Evolutionary conservation across 2,329 filamentous ascomycete species (phyloP), one percentile per base, ranked within the genome.

Genomic region (Claviceps purpurea): DNA sequence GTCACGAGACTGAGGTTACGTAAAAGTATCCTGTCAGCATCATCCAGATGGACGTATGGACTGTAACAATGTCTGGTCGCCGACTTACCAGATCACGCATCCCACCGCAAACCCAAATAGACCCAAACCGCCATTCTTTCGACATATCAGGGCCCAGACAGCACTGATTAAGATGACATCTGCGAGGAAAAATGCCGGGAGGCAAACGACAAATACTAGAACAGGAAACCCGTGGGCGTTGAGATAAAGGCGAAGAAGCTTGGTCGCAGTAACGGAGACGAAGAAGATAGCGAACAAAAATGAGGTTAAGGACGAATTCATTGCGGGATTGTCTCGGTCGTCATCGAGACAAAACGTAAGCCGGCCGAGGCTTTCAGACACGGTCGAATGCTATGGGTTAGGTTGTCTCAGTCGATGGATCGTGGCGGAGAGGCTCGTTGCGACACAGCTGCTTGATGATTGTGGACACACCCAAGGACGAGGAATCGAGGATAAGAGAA

Each of bases 201-300:
- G 57, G 52, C 60, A 65, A 8, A 64, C 51, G n/a, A 65, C n/a
- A 22, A 65, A 65, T 20, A 60, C 56, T 26, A 50, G 47, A n/a
- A 52, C n/a, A 2, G 64, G 59, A 22, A 66, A 58, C 7, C 58
- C 58, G 38, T 55, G 56, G 39, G 59, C 58, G 47, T 65, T 60
- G 37, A 59, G 58, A 53, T 52, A 56, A 8, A 66, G 58, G 50
- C 60, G 62, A 14, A 65, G 54, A 8, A 62, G 34, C 48, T 66
- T 66, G 43, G 61, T 61, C 11, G 56, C 54, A 38, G 61, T 44
- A 11, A 65, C 52, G 38, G 63, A 63, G 51, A 63, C 51, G 52
- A 59, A 57, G 52, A 65, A 65, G 52, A 60, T 50, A 38, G 61
- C 57, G 44, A 66, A 65, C 34, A 61, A 50, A 52, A 64, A 64